Conservation (phyloP, 768 basidiomycete genomes). For the Suillus fuscotomentosus region DNA sequence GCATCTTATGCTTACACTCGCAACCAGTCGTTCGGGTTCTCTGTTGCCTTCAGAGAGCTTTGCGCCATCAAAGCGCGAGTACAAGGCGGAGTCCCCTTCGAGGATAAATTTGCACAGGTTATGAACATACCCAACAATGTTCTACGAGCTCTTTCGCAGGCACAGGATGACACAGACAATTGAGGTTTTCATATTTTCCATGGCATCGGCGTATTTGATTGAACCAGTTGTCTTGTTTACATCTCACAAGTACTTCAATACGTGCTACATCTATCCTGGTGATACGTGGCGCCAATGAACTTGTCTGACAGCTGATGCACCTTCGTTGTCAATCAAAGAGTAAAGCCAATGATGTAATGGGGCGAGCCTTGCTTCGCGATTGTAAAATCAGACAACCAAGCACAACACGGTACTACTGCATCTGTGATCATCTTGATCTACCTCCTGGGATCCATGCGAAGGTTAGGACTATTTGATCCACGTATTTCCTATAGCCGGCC, state of each 20-base stretch:
- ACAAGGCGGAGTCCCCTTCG: constrained; percentile 20
- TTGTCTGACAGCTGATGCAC: constrained; percentile 57
- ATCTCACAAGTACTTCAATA: neutral
- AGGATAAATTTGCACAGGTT: constrained; percentile 24
- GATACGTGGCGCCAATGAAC: neutral
- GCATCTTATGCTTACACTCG: constrained; percentile 54
- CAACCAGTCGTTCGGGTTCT: constrained; percentile 43
- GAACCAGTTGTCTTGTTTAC: neutral
- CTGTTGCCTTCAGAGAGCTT: constrained; percentile 50
- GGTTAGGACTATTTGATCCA: constrained; percentile 68
- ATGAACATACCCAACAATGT: constrained; percentile 21
- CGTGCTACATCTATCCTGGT: neutral
- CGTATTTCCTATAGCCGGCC: constrained; percentile 72
- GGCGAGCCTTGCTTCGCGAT: constrained; percentile 76
- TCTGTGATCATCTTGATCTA: constrained; percentile 70
- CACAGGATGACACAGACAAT: neutral
- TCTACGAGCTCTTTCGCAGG: constrained; percentile 19
- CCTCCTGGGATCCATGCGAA: constrained; percentile 56
- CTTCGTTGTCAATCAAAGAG: constrained; percentile 61
- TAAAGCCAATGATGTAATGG: constrained; percentile 1
- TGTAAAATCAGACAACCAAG: constrained; percentile 87
- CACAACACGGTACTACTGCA: constrained; percentile 75
- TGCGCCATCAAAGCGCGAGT: constrained; percentile 56
- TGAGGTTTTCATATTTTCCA: neutral
- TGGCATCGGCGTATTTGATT: neutral